Conservation (phyloP, 306 rosid species). For the Ceratonia siliqua region DNA sequence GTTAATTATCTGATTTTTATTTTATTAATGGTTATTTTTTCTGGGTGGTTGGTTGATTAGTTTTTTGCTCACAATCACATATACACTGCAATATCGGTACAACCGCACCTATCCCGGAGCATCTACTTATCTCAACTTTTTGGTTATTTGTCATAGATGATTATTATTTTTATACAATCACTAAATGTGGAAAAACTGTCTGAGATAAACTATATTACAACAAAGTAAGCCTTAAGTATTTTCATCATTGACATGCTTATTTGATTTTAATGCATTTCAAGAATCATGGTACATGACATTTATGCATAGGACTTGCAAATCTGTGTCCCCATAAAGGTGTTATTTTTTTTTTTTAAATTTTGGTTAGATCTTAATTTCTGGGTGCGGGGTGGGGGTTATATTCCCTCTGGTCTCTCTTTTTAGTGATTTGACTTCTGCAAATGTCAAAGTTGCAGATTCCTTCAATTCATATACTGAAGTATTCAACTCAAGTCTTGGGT, state of each 20-base stretch:
- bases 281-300: background rate
- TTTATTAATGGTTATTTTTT: background rate
- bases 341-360: slow-evolving; percentile 20
- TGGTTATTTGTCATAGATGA: background rate
- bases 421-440: slow-evolving; percentile 27
- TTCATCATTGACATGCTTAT: slow-evolving; percentile 6
- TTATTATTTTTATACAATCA: background rate
- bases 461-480: slow-evolving; percentile 63
- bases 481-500: slow-evolving; percentile 82
- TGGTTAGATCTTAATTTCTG: too few species aligned
- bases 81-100: background rate
- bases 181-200: background rate
- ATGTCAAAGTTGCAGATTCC: slow-evolving; percentile 68
- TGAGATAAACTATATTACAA: background rate
- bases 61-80: background rate
- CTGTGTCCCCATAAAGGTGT: slow-evolving; percentile 15
- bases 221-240: background rate
- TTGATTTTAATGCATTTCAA: slow-evolving; percentile 3
- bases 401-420: slow-evolving; percentile 10
- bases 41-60: background rate
- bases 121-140: slow-evolving; percentile 16
- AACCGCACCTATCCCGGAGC: background rate
- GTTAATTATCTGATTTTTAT: slow-evolving; percentile 11
- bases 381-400: too few species aligned
- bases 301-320: slow-evolving; percentile 13